A percentile compares a stretch with the other conserved stretches of the same genome.
Evolutionary conservation across 1,284 basidiomycete species (phyloP).

Genomic region (Caloboletus firmus): DNA sequence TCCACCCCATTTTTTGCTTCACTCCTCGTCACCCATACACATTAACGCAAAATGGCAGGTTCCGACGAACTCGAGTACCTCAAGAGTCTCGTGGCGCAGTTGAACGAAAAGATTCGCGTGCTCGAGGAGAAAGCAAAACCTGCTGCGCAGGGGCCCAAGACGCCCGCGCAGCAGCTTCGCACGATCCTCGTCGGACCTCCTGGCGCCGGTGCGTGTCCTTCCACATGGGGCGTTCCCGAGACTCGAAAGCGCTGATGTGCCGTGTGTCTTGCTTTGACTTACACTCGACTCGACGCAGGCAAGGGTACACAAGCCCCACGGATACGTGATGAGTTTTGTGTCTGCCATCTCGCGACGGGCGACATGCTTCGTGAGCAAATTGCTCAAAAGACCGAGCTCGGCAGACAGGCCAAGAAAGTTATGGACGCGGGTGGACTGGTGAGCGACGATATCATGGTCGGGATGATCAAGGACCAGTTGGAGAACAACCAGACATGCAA

Average conservation of each 20-base stretch:
- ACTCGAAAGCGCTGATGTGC: constrained; percentile 1
- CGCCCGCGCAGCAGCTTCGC: constrained; percentile 79
- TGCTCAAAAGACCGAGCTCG: constrained; percentile 81
- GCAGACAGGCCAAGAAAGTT: constrained; percentile 93
- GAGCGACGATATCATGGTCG: constrained; percentile 95
- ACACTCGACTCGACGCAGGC: constrained; percentile 48
- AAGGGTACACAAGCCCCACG: constrained; percentile 98
- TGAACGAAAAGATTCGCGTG: constrained; percentile 74
- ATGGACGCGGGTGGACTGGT: constrained; percentile 97
- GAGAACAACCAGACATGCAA: constrained; percentile 91
- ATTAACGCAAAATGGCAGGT: constrained; percentile 48
- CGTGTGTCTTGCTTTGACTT: background rate
- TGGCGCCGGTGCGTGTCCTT: constrained; percentile 77
- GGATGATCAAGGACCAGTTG: constrained; percentile 96
- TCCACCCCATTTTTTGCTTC: background rate
- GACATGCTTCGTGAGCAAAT: constrained; percentile 99
- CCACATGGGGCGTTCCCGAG: background rate
- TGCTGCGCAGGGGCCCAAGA: constrained; percentile 44
- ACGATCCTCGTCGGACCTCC: constrained; percentile 96
- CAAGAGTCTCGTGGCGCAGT: constrained; percentile 81
- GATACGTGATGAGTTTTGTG: constrained; percentile 90
- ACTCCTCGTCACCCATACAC: background rate
- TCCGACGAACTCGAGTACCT: constrained; percentile 83
- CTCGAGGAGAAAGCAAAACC: constrained; percentile 68
- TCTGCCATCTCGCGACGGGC: constrained; percentile 97